Evolutionary conservation across 2,329 filamentous ascomycete genomes (phyloP), one percentile per base, ranked within the genome.

Genomic region (Alternaria metachromatica): DNA sequence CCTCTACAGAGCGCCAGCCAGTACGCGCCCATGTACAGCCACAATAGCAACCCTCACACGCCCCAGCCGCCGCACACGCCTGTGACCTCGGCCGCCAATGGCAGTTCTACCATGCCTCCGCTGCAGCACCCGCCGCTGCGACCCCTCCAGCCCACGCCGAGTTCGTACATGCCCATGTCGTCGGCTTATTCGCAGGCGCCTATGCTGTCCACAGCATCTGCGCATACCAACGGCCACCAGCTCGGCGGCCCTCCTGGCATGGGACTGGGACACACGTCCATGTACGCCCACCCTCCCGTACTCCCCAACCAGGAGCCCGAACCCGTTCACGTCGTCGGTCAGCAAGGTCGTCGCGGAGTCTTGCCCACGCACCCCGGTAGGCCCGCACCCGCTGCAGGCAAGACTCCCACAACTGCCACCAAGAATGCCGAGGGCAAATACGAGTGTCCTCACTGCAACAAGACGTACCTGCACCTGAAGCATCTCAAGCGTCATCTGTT

Each of bases 391-490:
- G 89, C 92, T 30, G 87, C 88, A 20, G 90, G 92, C 46, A 96
- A 97, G 86, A 92, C 87, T 75, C 90, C 92, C 64, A 89, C 92
- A 66, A 96, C 97, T 67, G 94, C 94, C 15, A 91, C 93, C 72
- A 97, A 98, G 85, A 95, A 98, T 81, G 93, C 94, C 9, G 95
- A 98, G 80, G 96, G 96, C 78, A 98, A 98, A 84, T 99, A 96
- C 78, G 95, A 96, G 64, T 99, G 96, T 83, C 94, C 94, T 75
- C 94, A 98, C 81, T 99, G 96, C 84, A 97, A 93, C 75, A 98
- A 98, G 86, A 97, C 94, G 7, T 99, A 99, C 79, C 86, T 98
- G 62, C 96, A 98, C 80, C 92, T 95, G 50, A 98, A 99, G 86
- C 96, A 98, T 82, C 83, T 98, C 73, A 98, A 98, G 87, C 92